Conservation (phyloP, 768 basidiomycete genomes). For the Lyophyllum shimeji region DNA sequence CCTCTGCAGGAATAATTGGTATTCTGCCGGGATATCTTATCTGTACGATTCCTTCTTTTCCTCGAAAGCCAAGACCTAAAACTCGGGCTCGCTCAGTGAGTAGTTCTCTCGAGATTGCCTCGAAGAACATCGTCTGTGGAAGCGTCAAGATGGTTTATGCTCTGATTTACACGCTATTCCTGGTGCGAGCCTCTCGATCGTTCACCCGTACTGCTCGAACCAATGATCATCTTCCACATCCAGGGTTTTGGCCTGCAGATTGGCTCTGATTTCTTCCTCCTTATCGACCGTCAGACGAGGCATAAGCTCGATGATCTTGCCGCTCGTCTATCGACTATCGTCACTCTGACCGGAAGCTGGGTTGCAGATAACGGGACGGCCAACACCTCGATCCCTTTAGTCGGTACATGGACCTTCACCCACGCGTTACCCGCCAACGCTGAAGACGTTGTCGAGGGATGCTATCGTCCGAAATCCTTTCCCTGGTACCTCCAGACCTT, state of each 20-base stretch:
- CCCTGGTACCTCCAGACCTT: constrained; percentile 83
- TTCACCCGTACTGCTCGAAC: neutral
- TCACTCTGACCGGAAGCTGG: constrained; percentile 67
- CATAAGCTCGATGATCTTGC: constrained; percentile 53
- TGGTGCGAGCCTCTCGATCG: constrained; percentile 34
- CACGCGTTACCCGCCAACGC: constrained; percentile 46
- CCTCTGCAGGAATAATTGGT: constrained; percentile 82
- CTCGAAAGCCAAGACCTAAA: constrained; percentile 3
- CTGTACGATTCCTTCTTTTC: constrained; percentile 39
- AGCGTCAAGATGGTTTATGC: constrained; percentile 89
- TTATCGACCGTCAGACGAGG: constrained; percentile 61
- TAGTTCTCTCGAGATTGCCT: constrained; percentile 80
- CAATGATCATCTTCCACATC: neutral
- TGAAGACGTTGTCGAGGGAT: constrained; percentile 58
- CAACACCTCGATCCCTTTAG: constrained; percentile 42
- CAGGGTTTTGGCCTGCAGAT: constrained; percentile 83
- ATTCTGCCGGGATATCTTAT: constrained; percentile 91
- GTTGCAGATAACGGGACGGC: constrained; percentile 52
- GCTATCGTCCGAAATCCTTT: constrained; percentile 63
- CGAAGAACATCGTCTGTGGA: constrained; percentile 82
- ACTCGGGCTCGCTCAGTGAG: constrained; percentile 45
- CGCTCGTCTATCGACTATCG: constrained; percentile 44
- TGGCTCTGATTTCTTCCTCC: constrained; percentile 76
- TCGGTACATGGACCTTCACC: constrained; percentile 68
- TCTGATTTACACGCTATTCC: constrained; percentile 81